These are phyloP conservation scores for Pyricularia pennisetigena DNA, from an alignment of 2,329 filamentous ascomycete genomes.

Conservation along the genomic window DNA sequence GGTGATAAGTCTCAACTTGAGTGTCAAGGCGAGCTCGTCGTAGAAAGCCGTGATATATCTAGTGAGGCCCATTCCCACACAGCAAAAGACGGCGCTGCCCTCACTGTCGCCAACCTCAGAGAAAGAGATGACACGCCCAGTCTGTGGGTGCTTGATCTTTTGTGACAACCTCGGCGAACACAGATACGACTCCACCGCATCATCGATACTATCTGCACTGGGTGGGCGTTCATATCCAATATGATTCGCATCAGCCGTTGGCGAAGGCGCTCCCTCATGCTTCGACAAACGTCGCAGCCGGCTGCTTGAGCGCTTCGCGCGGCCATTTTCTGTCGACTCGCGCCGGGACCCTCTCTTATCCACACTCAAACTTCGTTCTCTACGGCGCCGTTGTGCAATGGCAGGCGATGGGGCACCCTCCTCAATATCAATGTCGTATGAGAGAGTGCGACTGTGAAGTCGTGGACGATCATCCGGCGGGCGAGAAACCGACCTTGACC, in stretches of 20 bases:
- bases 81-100: slow-evolving; percentile 89
- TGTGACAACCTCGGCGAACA: slow-evolving; percentile 77
- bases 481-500: neutral
- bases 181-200: slow-evolving; percentile 78
- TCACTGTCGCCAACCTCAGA: slow-evolving; percentile 92
- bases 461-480: neutral
- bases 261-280: slow-evolving; percentile 5
- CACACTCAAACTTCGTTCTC: slow-evolving; percentile 37
- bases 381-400: slow-evolving; percentile 49
- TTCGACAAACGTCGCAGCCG: slow-evolving; percentile 48
- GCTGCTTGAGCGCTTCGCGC: slow-evolving; percentile 45
- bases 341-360: slow-evolving; percentile 37
- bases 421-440: slow-evolving; percentile 30
- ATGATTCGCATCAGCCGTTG: slow-evolving; percentile 16
- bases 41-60: slow-evolving; percentile 96
- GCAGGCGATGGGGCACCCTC: slow-evolving; percentile 63
- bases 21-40: slow-evolving; percentile 81
- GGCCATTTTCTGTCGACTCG: slow-evolving; percentile 28
- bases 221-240: slow-evolving; percentile 61
- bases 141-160: slow-evolving; percentile 77
- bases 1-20: slow-evolving; percentile 85
- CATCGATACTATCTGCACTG: slow-evolving; percentile 79
- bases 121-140: slow-evolving; percentile 82
- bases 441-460: neutral
- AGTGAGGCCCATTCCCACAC: slow-evolving; percentile 94